Evolutionary conservation across 1,284 basidiomycete species (phyloP).

Genomic region (Pseudozyma thailandica): DNA sequence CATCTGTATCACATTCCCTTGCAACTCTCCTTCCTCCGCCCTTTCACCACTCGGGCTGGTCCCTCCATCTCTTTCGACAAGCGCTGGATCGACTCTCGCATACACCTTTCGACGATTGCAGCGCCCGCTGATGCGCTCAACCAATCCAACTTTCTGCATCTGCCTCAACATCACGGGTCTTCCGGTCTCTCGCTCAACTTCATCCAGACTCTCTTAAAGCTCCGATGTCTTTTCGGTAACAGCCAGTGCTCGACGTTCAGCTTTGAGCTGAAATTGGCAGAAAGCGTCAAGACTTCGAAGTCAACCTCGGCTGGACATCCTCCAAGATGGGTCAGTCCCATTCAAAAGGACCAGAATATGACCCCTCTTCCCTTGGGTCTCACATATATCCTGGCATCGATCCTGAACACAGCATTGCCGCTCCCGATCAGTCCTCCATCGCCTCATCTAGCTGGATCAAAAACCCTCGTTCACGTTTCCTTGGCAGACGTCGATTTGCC

Average conservation of each 20-base stretch:
- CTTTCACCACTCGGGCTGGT: neutral
- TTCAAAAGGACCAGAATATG: constrained; percentile 8
- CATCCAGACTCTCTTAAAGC: too few species aligned
- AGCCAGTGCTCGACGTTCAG: too few species aligned
- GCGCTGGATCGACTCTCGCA: neutral
- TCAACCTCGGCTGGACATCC: neutral
- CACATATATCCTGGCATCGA: neutral
- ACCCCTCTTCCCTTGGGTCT: constrained; percentile 5
- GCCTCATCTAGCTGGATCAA: constrained; percentile 26
- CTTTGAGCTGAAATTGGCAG: too few species aligned
- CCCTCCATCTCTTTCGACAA: neutral
- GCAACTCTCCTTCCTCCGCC: neutral
- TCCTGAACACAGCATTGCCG: neutral
- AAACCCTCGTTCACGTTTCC: constrained; percentile 7
- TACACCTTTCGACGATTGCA: neutral
- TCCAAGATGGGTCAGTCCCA: constrained; percentile 34
- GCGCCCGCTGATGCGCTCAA: neutral
- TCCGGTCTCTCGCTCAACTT: too few species aligned
- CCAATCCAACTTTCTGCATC: too few species aligned
- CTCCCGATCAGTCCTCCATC: constrained; percentile 14
- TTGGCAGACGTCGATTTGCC: neutral
- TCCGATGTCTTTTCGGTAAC: too few species aligned
- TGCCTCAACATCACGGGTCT: too few species aligned
- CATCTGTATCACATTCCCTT: too few species aligned
- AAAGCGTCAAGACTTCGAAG: neutral